Conservation (phyloP, 805 yeast species). For the Wickerhamiella parazyma region DNA sequence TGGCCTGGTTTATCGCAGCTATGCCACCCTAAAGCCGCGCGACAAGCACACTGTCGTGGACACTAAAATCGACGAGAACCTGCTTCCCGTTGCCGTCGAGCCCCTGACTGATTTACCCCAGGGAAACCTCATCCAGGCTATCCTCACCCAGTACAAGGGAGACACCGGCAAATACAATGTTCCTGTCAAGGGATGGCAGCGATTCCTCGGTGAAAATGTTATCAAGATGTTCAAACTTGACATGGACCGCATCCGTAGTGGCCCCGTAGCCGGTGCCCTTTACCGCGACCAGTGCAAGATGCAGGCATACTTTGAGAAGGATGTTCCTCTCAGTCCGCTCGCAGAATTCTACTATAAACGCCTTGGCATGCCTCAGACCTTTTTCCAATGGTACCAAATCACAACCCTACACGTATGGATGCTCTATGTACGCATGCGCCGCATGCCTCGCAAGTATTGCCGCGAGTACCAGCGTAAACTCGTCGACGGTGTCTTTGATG, state of each 20-base stretch:
- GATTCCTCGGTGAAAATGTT: conserved; percentile 23
- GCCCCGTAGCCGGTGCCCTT: conserved; percentile 82
- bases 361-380: conserved; percentile 67
- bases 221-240: conserved; percentile 48
- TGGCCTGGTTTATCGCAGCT: neutral
- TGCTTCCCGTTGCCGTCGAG: conserved; percentile 16
- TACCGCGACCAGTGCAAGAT: conserved; percentile 78
- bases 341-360: conserved; percentile 81
- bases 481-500: conserved; percentile 77
- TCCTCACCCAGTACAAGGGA: conserved; percentile 22
- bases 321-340: conserved; percentile 38
- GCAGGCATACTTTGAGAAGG: conserved; percentile 40
- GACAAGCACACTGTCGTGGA: conserved; percentile 20
- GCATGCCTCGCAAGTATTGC: conserved; percentile 83
- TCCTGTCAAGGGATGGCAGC: conserved; percentile 23
- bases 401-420: conserved; percentile 89
- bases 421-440: conserved; percentile 87
- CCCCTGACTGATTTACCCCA: conserved; percentile 16
- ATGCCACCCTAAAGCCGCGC: conserved; percentile 12
- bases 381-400: conserved; percentile 94
- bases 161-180: conserved; percentile 19
- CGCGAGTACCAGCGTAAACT: conserved; percentile 82
- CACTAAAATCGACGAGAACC: conserved; percentile 15
- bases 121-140: conserved; percentile 21
- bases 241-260: conserved; percentile 86